Conservation (phyloP, 2,329 filamentous ascomycete genomes). For the Cercospora sp. region DNA sequence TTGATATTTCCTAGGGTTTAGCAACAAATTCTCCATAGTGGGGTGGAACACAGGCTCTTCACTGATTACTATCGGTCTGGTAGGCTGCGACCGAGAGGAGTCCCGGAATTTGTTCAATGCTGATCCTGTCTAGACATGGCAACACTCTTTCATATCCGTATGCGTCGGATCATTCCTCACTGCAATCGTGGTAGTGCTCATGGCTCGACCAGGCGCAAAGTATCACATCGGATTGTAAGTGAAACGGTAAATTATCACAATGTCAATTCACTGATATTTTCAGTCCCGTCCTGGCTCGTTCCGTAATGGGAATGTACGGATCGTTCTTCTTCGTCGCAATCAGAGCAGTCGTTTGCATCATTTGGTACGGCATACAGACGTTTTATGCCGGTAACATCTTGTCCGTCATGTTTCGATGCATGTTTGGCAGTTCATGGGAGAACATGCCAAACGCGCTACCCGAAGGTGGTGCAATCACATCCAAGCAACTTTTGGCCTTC, state of each 20-base stretch:
- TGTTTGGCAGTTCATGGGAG: conserved; percentile 43
- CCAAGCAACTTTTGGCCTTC: conserved; percentile 38
- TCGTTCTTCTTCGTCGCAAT: conserved; percentile 48
- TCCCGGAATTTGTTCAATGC: no score
- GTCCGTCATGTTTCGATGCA: conserved; percentile 41
- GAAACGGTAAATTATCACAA: no score
- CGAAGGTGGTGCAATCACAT: conserved; percentile 35
- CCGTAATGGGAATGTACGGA: conserved; percentile 47
- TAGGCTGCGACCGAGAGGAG: conserved; percentile 45
- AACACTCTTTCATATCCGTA: conserved; percentile 44
- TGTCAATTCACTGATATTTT: no score
- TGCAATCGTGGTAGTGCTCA: conserved; percentile 48
- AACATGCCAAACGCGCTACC: conserved; percentile 36
- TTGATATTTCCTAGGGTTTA: not conserved
- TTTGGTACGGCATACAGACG: conserved; percentile 43
- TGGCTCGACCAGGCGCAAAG: conserved; percentile 42
- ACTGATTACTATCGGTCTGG: conserved; percentile 31
- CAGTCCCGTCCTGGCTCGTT: conserved; percentile 40
- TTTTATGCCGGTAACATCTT: conserved; percentile 40
- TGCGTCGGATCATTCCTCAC: conserved; percentile 44
- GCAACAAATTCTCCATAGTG: not conserved
- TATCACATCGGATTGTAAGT: conserved; percentile 26
- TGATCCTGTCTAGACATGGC: not conserved
- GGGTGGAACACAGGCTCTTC: not conserved
- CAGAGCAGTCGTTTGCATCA: conserved; percentile 44